These are phyloP conservation scores for Termitomyces sp. DNA, from an alignment of 768 basidiomycete species.

Conservation along the genomic window DNA sequence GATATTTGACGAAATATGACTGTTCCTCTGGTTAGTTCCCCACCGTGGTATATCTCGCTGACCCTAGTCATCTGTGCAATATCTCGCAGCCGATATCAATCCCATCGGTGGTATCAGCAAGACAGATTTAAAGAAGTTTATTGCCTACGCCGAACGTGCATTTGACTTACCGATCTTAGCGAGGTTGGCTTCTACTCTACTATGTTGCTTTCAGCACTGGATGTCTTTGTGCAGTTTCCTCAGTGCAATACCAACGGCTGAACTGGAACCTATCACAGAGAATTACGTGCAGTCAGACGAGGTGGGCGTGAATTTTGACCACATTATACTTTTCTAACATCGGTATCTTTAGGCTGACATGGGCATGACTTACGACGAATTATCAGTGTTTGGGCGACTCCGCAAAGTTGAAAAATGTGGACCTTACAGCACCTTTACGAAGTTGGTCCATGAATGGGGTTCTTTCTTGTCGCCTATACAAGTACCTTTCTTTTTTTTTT, in stretches of 20 bases:
- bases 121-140: conserved; percentile 95
- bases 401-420: conserved; percentile 97
- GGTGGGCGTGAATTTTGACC: conserved; percentile 34
- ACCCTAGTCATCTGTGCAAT: neutral
- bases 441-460: conserved; percentile 94
- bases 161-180: conserved; percentile 85
- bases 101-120: conserved; percentile 99
- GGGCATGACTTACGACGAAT: conserved; percentile 99
- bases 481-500: conserved; percentile 36
- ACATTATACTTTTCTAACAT: conserved; percentile 3
- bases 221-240: conserved; percentile 61
- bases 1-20: conserved; percentile 98
- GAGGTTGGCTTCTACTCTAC: conserved; percentile 41
- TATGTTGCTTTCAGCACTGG: neutral
- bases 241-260: conserved; percentile 89
- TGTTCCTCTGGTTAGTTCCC: conserved; percentile 71
- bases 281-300: conserved; percentile 96
- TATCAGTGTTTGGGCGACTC: conserved; percentile 89
- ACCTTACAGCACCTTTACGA: conserved; percentile 96
- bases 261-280: conserved; percentile 92
- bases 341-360: conserved; percentile 72
- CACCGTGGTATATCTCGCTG: neutral
- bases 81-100: conserved; percentile 81
- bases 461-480: conserved; percentile 75
- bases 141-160: conserved; percentile 71